Base-by-base conservation (phyloP, 2,329 filamentous ascomycete genomes). In the Pseudogymnoascus sp. region DNA sequence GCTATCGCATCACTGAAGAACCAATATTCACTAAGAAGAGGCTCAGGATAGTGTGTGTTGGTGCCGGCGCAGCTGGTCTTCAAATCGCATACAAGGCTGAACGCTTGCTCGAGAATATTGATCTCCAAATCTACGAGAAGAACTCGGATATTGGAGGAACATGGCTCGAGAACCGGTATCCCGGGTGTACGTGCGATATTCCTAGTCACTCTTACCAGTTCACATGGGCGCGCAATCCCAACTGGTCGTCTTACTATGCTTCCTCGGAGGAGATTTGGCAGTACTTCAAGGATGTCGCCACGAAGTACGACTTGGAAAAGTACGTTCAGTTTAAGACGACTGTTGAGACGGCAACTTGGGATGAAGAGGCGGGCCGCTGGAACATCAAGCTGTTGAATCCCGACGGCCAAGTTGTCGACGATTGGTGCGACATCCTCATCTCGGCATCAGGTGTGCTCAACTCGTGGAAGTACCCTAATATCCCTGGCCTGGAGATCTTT, bases 171-270 rank as follows among this genome's bases (percentile, higher is more conserved):
- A 82, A 82, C 68, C 60, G 62, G 61, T 84, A 81, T 64, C 80
- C 78, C 2, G 81, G 77, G 2, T 81, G 78, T 67, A 80, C 77
- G 63, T 83, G 81, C 57, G 72, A 75, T 41, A 75, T 83, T 20
- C 80, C 81, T 30, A 47, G 63, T 16, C 63, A 85, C 70, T 83
- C 81, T 2, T 85, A 85, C 70, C 80, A 76, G 47, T 84, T 77
- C 68, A 81, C 78, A 12, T 85, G 84, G 64, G 82, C 81, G 50
- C 80, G 82, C 60, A 84, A 83, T 54, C 71, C 78, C 1, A 74
- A 79, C 63, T 85, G 83, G 82, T 77, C 79, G 0, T 70, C 81
- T 32, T 75, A 81, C 59, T 85, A 83, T 66, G 79, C 82, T 0
- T 78, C 78, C 0, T 81, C 84, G 65, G 79, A 82, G 66, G 82